Conservation (phyloP, 164 flowering plant species). For the Macadamia tetraphylla region DNA sequence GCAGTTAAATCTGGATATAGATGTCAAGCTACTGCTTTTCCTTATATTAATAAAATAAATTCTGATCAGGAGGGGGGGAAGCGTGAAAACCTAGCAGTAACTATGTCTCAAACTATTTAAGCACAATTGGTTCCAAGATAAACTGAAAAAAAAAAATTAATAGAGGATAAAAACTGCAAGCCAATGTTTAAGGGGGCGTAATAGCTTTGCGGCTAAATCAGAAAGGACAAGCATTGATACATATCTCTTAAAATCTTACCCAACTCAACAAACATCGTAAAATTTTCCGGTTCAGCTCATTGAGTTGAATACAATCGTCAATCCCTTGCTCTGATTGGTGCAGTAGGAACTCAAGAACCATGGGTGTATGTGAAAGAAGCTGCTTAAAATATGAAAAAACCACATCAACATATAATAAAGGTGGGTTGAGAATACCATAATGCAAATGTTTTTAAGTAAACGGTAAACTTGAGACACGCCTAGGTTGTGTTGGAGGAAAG, state of each 20-base stretch:
- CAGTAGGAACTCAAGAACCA: slow-evolving; percentile 76
- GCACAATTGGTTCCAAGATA: not conserved
- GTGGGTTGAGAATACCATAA: not conserved
- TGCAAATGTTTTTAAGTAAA: not conserved
- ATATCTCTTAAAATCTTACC: slow-evolving; percentile 42
- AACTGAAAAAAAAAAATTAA: not conserved
- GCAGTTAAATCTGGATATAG: not conserved
- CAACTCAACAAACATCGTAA: slow-evolving; percentile 91
- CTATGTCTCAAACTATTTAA: not conserved
- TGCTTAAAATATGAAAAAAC: slow-evolving; percentile 24
- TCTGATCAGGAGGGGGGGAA: not conserved
- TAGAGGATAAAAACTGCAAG: not conserved
- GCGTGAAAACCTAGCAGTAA: not conserved
- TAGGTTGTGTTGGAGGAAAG: not conserved
- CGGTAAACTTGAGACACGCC: no score
- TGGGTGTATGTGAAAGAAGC: slow-evolving; percentile 75
- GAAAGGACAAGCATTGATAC: not conserved
- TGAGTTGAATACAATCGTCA: slow-evolving; percentile 41
- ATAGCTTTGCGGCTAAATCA: not conserved
- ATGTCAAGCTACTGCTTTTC: not conserved
- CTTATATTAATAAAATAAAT: not conserved
- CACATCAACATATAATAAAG: not conserved
- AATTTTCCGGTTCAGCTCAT: slow-evolving; percentile 62
- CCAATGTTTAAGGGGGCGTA: not conserved
- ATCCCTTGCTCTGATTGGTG: slow-evolving; percentile 57